Conservation (phyloP, 345 rosid genomes). For the Citrus glauca region DNA sequence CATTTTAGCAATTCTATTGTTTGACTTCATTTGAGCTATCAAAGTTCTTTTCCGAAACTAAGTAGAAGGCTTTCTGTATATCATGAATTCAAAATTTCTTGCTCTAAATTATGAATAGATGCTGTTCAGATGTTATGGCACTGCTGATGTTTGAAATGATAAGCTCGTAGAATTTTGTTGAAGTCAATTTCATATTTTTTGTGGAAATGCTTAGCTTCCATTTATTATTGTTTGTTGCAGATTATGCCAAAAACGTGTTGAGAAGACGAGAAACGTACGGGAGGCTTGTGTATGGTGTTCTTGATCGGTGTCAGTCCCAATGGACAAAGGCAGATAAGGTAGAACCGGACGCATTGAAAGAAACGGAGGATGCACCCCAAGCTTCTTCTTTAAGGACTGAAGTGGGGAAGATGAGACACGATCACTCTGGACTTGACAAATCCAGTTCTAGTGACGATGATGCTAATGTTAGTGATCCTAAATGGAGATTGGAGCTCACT, state of each 20-base stretch:
- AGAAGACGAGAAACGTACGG: conserved; percentile 34
- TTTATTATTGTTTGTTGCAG: conserved; percentile 14
- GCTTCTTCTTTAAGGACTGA: conserved; percentile 24
- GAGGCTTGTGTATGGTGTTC: conserved; percentile 37
- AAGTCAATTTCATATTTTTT: not conserved
- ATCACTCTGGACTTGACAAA: conserved; percentile 24
- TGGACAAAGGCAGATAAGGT: conserved; percentile 32
- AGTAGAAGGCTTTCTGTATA: not conserved
- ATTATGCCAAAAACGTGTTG: conserved; percentile 19
- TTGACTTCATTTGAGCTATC: not conserved
- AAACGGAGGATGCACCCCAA: conserved; percentile 23
- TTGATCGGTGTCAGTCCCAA: conserved; percentile 44
- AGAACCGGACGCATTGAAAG: conserved; percentile 23
- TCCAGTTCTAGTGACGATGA: conserved; percentile 52
- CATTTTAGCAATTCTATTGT: not conserved
- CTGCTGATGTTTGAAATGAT: not conserved
- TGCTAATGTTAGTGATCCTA: conserved; percentile 34
- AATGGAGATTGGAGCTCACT: conserved; percentile 68
- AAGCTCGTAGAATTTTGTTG: not conserved
- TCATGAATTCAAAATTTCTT: not conserved
- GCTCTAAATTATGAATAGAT: not conserved
- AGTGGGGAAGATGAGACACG: conserved; percentile 17
- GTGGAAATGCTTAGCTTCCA: not conserved
- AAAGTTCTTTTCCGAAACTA: too few species aligned
- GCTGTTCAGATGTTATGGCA: not conserved